Evolutionary conservation across 1,139 yeast species (phyloP), one percentile per base, ranked within the genome.

Genomic region (Zygoascus meyerae): DNA sequence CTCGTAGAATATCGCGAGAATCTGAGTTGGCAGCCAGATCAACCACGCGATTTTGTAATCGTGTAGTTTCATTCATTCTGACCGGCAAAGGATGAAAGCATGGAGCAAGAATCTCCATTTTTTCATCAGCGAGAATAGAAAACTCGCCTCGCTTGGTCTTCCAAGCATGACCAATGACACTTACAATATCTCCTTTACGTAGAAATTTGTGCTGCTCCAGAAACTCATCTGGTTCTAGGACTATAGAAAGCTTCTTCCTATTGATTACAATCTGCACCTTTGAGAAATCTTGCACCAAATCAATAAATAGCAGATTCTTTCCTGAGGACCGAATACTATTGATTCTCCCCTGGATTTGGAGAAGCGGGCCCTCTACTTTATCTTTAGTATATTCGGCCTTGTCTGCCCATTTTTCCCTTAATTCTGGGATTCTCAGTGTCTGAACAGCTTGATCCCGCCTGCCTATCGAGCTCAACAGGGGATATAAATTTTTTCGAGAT

Each of bases 121-220:
- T 72, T 5, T 62, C 53, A 1, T 66, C 64, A n/a, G 82, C 73
- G 55, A 85, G 79, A 48, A 92, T 59, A 1, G 96, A 83, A 10
- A 90, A 67, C 58, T 86, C 94, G 0, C 95, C 95, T 1, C 81
- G 78, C 47, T 81, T 78, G 0, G 97, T 86, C 3, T 76, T 63
- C 34, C 94, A 85, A 0, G 96, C 89, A 16, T 60, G 59, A 0
- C 98, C 98, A 3, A 66, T 56, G 31, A 80, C 78, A 5, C 77
- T 69, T 2, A 89, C 68, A 40, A 73, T 75, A 61, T 90, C 98
- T 0, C 97, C 97, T 31, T 76, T 74, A 42, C 81, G 71, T 38
- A 87, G 67, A 34, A 70, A 61, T 2, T 64, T 64, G 59, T 81
- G 82, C 1, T 59, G 49, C 1, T 63, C 59, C 11, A 66, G 62